phyloP scores from a whole-genome alignment of 371 early-diverging fungal species.

The Mortierella sp. region DNA sequence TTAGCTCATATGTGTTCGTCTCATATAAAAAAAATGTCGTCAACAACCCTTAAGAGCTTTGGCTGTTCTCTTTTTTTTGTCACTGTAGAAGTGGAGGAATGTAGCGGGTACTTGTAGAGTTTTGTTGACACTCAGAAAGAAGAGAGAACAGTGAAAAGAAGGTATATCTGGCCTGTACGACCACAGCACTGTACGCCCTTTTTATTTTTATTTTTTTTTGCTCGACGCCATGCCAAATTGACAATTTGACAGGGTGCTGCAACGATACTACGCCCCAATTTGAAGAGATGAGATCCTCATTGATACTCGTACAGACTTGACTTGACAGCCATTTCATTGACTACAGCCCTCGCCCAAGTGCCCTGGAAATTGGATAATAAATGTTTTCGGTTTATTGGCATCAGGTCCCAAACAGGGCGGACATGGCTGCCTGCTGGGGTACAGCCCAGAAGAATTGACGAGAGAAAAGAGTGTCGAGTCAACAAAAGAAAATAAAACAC shows the following conservation, averaged over 20 bases:
- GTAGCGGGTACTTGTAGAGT: neutral
- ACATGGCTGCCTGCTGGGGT: too few relatives aligned
- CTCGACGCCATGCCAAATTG: neutral
- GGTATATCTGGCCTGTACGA: neutral
- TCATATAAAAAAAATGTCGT: slow-evolving; percentile 2
- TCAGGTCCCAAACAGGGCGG: too few relatives aligned
- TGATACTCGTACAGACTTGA: too few relatives aligned
- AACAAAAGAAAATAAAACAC: neutral
- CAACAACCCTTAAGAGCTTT: neutral
- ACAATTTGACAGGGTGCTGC: too few relatives aligned
- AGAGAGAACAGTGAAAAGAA: neutral
- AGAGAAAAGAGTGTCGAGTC: neutral
- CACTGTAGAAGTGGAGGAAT: neutral
- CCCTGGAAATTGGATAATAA: too few relatives aligned
- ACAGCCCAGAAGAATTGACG: too few relatives aligned
- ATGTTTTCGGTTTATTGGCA: too few relatives aligned
- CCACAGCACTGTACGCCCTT: neutral
- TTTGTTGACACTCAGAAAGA: neutral
- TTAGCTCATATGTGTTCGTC: neutral
- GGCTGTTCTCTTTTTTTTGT: neutral
- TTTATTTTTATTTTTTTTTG: neutral
- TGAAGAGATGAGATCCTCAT: too few relatives aligned
- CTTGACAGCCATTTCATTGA: too few relatives aligned
- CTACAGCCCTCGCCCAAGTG: too few relatives aligned
- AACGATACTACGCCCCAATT: too few relatives aligned